Evolutionary conservation across 495 filamentous ascomycete species (phyloP).

Genomic region (Arthonia radiata): DNA sequence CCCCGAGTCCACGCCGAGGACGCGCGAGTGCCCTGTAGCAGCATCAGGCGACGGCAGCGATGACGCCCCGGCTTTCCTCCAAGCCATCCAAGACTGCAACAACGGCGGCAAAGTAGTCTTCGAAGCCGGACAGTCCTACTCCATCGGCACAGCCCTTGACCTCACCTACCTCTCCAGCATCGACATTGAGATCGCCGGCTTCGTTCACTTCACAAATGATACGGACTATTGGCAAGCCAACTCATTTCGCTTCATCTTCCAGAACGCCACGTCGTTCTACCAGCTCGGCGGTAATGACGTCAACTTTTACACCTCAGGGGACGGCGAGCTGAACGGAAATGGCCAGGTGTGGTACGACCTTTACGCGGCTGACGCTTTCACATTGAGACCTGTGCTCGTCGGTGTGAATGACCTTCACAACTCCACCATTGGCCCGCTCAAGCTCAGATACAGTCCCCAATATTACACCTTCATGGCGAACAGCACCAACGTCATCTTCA

Average conservation of each 20-base stretch:
- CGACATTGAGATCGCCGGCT: constrained; percentile 30
- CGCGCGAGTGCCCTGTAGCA: constrained; percentile 8
- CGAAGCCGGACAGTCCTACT: constrained; percentile 25
- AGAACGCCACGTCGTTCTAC: constrained; percentile 46
- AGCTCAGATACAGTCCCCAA: constrained; percentile 37
- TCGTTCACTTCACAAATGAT: constrained; percentile 35
- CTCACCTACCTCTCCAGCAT: constrained; percentile 37
- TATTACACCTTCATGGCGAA: constrained; percentile 49
- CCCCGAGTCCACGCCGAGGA: constrained; percentile 6
- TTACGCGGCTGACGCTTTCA: constrained; percentile 26
- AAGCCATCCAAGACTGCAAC: constrained; percentile 36
- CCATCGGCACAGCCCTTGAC: constrained; percentile 38
- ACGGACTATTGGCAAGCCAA: constrained; percentile 41
- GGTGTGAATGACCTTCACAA: constrained; percentile 37
- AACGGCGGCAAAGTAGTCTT: constrained; percentile 42
- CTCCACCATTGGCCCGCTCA: constrained; percentile 33
- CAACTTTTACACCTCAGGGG: constrained; percentile 37
- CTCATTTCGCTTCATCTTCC: constrained; percentile 29
- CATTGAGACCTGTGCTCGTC: constrained; percentile 34
- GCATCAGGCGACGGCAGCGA: constrained; percentile 23
- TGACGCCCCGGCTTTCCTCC: constrained; percentile 31
- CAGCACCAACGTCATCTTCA: constrained; percentile 36
- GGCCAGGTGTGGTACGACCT: constrained; percentile 49
- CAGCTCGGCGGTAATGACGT: constrained; percentile 42
- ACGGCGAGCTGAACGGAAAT: constrained; percentile 36